Conservation (phyloP, 352 stramenopile species). For the Achlya hypogyna region DNA sequence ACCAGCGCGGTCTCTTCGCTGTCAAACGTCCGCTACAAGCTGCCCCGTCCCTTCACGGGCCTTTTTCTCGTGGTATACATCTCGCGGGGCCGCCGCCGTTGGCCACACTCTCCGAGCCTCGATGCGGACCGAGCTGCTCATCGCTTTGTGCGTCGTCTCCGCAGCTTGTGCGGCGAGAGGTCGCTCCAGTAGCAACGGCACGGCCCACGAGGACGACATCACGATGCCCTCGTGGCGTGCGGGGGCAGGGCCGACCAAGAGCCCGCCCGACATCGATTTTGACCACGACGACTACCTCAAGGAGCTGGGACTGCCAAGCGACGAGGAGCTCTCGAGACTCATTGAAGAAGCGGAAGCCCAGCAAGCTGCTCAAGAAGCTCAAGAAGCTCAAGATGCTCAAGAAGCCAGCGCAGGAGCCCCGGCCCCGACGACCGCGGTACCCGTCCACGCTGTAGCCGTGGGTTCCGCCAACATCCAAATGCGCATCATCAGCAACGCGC, state of each 20-base stretch:
- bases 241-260: background rate
- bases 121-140: too few relatives aligned
- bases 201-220: background rate
- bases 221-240: background rate
- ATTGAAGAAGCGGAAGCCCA: background rate
- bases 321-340: background rate
- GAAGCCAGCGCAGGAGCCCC: background rate
- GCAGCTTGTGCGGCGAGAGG: too few relatives aligned
- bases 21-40: too few relatives aligned
- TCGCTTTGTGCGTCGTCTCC: background rate
- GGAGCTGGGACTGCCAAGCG: slow-evolving; percentile 3
- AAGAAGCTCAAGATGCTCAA: background rate
- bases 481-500: background rate
- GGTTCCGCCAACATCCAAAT: background rate
- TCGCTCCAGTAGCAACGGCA: background rate
- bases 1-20: too few relatives aligned
- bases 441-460: background rate
- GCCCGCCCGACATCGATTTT: background rate
- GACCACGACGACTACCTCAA: slow-evolving; percentile 12
- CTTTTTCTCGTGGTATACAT: too few relatives aligned
- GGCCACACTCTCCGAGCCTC: too few relatives aligned
- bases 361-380: background rate
- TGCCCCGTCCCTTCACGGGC: too few relatives aligned
- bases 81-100: too few relatives aligned
- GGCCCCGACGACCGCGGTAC: background rate